Percentiles rank a stretch among this genome's conserved stretches.
Evolutionary conservation across 2,329 filamentous ascomycete species (phyloP).

Genomic region (Graphilbum ipis-grandicollis): DNA sequence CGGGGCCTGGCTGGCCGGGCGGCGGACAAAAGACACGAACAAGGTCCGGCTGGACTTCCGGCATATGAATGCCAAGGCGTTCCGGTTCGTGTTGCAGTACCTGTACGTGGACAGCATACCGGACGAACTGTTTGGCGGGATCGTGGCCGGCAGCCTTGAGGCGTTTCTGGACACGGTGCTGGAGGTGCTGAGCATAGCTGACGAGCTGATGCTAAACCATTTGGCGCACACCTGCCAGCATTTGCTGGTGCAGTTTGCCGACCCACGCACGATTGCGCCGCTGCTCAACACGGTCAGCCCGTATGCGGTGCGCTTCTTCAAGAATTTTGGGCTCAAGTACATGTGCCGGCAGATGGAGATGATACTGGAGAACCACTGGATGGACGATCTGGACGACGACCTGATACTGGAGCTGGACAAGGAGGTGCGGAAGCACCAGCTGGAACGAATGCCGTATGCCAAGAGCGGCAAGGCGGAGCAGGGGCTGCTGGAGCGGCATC

Average conservation of each 20-base stretch:
- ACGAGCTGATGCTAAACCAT: constrained; percentile 89
- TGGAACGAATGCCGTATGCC: constrained; percentile 58
- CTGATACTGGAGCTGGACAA: constrained; percentile 66
- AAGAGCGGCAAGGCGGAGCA: constrained; percentile 57
- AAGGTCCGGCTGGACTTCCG: constrained; percentile 60
- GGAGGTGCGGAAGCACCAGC: constrained; percentile 67
- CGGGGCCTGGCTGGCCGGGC: constrained; percentile 65
- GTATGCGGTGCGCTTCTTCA: constrained; percentile 71
- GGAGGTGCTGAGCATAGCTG: constrained; percentile 76
- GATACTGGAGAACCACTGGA: constrained; percentile 76
- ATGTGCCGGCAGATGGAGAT: constrained; percentile 81
- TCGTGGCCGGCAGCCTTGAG: constrained; percentile 38
- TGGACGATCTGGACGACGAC: constrained; percentile 74
- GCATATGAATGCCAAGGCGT: constrained; percentile 58
- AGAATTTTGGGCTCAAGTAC: constrained; percentile 76
- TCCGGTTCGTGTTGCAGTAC: constrained; percentile 61
- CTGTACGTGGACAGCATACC: constrained; percentile 71
- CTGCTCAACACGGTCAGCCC: constrained; percentile 75
- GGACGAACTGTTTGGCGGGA: constrained; percentile 66
- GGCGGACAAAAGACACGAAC: too few relatives aligned
- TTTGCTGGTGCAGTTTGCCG: constrained; percentile 69
- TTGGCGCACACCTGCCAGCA: constrained; percentile 81
- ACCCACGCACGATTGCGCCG: constrained; percentile 67
- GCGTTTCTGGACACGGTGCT: constrained; percentile 64
- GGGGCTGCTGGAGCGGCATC: constrained; percentile 45